Evolutionary conservation across 257 asterid genomes (phyloP).

Genomic region (Ilex aquifolium): DNA sequence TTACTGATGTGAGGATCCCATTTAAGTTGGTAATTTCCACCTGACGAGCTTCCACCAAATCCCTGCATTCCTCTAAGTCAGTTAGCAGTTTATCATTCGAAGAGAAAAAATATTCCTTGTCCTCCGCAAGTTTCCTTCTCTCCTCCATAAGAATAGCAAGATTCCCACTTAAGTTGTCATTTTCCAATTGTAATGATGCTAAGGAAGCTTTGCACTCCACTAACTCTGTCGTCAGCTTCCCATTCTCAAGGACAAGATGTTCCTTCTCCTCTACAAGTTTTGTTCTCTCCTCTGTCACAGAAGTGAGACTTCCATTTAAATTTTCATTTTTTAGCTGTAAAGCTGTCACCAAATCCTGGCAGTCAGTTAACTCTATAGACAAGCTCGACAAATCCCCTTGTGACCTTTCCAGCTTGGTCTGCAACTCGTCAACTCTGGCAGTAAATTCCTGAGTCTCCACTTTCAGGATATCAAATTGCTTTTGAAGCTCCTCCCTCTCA

Average conservation of each 20-base stretch:
- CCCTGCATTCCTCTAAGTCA: constrained; percentile 40
- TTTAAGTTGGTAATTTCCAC: constrained; percentile 42
- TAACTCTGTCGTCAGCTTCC: constrained; percentile 46
- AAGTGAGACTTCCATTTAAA: constrained; percentile 31
- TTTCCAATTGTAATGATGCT: constrained; percentile 43
- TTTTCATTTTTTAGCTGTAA: constrained; percentile 59
- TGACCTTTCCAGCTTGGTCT: constrained; percentile 48
- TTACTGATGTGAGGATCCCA: constrained; percentile 28
- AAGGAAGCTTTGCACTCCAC: constrained; percentile 43
- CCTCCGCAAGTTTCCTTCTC: constrained; percentile 42
- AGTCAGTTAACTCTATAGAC: constrained; percentile 54
- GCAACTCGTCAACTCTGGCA: constrained; percentile 54
- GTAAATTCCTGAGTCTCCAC: constrained; percentile 48
- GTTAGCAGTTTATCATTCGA: constrained; percentile 51
- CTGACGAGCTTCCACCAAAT: constrained; percentile 43
- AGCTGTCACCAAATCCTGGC: constrained; percentile 43
- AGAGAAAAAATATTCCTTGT: constrained; percentile 36
- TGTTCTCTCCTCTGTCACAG: constrained; percentile 50
- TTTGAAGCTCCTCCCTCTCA: constrained; percentile 46
- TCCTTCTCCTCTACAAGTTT: constrained; percentile 48
- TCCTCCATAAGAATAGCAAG: constrained; percentile 43
- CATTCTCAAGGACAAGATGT: constrained; percentile 40
- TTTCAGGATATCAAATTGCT: constrained; percentile 55
- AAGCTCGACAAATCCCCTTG: constrained; percentile 57
- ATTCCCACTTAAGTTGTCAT: constrained; percentile 23